Evolutionary conservation across 2,329 filamentous ascomycete genomes (phyloP).

Genomic region (Xylariomycetidae sp.): DNA sequence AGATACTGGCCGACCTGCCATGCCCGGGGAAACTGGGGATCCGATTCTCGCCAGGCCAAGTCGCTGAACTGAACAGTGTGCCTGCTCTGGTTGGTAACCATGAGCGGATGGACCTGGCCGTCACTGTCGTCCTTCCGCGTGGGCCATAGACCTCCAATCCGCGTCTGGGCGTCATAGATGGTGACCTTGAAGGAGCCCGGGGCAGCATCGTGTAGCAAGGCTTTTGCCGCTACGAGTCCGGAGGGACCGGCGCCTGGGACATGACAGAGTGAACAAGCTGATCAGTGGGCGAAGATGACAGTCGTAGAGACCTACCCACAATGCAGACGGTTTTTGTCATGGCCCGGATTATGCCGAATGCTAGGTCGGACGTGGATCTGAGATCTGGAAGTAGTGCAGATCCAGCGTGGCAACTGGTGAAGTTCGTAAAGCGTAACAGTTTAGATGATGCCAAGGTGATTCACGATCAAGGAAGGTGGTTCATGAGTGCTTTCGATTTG

Average conservation of each 20-base stretch:
- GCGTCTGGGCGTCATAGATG: slow-evolving; percentile 61
- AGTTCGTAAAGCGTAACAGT: too few relatives aligned
- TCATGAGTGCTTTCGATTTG: too few relatives aligned
- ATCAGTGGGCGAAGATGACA: background rate
- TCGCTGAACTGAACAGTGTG: slow-evolving; percentile 73
- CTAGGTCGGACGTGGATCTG: too few relatives aligned
- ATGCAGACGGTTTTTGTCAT: slow-evolving; percentile 49
- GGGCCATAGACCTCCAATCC: slow-evolving; percentile 78
- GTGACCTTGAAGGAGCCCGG: slow-evolving; percentile 59
- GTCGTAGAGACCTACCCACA: slow-evolving; percentile 33
- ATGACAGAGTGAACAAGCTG: background rate
- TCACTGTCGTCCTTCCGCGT: slow-evolving; percentile 40
- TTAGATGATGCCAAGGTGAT: too few relatives aligned
- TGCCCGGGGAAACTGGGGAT: slow-evolving; percentile 67
- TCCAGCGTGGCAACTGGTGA: too few relatives aligned
- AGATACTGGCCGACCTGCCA: slow-evolving; percentile 75
- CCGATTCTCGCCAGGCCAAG: slow-evolving; percentile 59
- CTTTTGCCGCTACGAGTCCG: slow-evolving; percentile 68
- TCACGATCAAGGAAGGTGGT: too few relatives aligned
- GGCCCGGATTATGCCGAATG: slow-evolving; percentile 8
- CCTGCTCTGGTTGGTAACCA: slow-evolving; percentile 69
- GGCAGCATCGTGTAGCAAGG: slow-evolving; percentile 57
- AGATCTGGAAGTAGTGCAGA: too few relatives aligned
- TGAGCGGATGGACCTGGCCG: slow-evolving; percentile 59
- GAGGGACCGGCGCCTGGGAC: slow-evolving; percentile 61